Evolutionary conservation across 768 basidiomycete genomes (phyloP).

Genomic region (Phaeotremella skinneri): DNA sequence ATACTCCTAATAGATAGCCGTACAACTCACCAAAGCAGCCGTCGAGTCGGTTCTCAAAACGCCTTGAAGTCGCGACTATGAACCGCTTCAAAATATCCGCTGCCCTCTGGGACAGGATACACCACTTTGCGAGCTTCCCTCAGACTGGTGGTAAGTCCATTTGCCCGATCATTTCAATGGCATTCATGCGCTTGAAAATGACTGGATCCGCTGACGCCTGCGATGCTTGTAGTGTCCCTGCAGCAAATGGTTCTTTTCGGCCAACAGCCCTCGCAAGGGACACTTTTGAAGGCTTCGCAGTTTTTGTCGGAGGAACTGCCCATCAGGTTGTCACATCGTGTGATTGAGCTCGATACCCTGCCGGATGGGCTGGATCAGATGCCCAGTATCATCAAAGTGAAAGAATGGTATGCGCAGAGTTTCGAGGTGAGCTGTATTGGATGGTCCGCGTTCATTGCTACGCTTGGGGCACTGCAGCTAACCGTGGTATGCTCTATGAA

Average conservation of each 20-base stretch:
- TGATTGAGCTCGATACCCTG: conserved; percentile 90
- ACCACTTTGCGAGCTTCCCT: conserved; percentile 85
- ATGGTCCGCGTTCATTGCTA: not conserved
- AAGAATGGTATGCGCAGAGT: conserved; percentile 98
- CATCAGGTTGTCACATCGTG: conserved; percentile 89
- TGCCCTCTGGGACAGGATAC: conserved; percentile 82
- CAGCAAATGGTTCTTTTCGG: conserved; percentile 99
- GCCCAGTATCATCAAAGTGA: conserved; percentile 87
- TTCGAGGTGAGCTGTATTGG: conserved; percentile 72
- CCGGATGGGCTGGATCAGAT: conserved; percentile 87
- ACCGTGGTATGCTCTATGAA: too few relatives aligned
- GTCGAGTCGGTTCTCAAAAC: not conserved
- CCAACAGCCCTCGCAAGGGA: conserved; percentile 92
- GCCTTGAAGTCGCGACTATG: conserved; percentile 32
- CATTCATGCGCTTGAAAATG: too few relatives aligned
- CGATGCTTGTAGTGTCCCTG: conserved; percentile 66
- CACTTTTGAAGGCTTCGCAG: conserved; percentile 70
- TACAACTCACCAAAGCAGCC: not conserved
- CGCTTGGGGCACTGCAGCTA: too few relatives aligned
- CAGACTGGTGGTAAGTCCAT: conserved; percentile 75
- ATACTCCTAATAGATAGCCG: too few relatives aligned
- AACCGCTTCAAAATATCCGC: conserved; percentile 60
- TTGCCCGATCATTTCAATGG: not conserved
- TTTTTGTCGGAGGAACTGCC: conserved; percentile 78
- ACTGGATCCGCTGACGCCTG: not conserved